Evolutionary conservation across 345 rosid genomes (phyloP).

Genomic region (Bruguiera gymnorhiza): DNA sequence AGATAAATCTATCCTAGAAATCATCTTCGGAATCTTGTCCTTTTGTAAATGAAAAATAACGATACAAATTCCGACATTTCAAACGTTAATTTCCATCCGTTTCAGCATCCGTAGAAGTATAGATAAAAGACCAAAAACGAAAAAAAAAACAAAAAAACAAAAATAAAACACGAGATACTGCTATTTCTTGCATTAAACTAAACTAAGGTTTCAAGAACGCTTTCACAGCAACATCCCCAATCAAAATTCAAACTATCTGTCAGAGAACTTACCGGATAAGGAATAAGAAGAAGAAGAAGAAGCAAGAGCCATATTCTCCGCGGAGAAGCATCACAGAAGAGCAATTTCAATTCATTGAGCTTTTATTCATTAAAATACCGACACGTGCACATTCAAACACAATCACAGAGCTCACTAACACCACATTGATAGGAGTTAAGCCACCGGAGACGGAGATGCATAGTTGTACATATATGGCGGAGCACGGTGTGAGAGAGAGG

Average conservation of each 20-base stretch:
- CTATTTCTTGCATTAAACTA: background rate
- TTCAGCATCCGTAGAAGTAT: conserved; percentile 8
- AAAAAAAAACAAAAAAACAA: background rate
- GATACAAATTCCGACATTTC: conserved; percentile 2
- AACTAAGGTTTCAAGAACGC: conserved; percentile 1
- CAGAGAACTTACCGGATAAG: conserved; percentile 52
- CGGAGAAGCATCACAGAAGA: conserved; percentile 34
- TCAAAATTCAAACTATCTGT: background rate
- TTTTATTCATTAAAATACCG: no score
- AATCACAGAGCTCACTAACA: no score
- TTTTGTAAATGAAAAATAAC: conserved; percentile 9
- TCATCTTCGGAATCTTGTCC: background rate
- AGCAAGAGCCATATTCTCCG: conserved; percentile 65
- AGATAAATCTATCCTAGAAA: background rate
- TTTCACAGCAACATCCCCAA: background rate
- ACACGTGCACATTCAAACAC: no score
- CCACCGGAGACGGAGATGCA: no score
- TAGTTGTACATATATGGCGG: no score
- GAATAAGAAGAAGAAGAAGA: conserved; percentile 35
- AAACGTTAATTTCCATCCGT: background rate
- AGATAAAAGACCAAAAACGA: background rate
- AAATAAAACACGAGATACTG: background rate
- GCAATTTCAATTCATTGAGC: conserved; percentile 50
- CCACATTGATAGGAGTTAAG: no score
- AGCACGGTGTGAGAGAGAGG: no score